Evolutionary conservation across 2,329 filamentous ascomycete species (phyloP).

Genomic region (Colletotrichum theobromicola): DNA sequence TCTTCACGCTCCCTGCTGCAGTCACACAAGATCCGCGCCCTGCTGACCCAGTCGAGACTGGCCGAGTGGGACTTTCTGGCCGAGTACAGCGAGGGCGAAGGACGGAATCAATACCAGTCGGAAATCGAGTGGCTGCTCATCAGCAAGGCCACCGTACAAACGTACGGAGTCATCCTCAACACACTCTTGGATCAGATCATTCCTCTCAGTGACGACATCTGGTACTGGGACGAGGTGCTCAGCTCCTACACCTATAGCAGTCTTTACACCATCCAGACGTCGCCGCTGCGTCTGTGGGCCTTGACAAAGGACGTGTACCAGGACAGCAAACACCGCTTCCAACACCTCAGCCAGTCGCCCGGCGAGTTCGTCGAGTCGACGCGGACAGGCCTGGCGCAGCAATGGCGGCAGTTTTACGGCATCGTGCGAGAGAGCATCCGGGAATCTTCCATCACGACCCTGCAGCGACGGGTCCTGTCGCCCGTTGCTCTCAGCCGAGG

Average conservation of each 20-base stretch:
- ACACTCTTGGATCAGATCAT: slow-evolving; percentile 83
- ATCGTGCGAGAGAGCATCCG: slow-evolving; percentile 78
- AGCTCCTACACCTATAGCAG: slow-evolving; percentile 79
- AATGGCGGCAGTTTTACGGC: slow-evolving; percentile 77
- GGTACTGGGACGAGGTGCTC: slow-evolving; percentile 94
- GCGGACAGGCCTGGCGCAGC: slow-evolving; percentile 46
- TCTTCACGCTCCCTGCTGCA: slow-evolving; percentile 68
- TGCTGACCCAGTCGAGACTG: slow-evolving; percentile 69
- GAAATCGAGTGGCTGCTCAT: slow-evolving; percentile 91
- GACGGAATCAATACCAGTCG: slow-evolving; percentile 49
- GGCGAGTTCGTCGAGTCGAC: slow-evolving; percentile 40
- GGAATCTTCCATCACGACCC: slow-evolving; percentile 73
- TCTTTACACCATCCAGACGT: slow-evolving; percentile 86
- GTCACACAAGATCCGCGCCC: slow-evolving; percentile 60
- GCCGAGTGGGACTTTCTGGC: slow-evolving; percentile 31
- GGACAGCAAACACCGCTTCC: slow-evolving; percentile 52
- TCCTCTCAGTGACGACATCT: slow-evolving; percentile 83
- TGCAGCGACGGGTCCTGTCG: slow-evolving; percentile 75
- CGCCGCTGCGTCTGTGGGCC: slow-evolving; percentile 75
- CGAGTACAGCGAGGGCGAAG: slow-evolving; percentile 28
- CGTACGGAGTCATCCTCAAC: slow-evolving; percentile 81
- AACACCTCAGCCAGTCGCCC: slow-evolving; percentile 27
- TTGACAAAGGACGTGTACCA: slow-evolving; percentile 74
- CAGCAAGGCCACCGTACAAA: slow-evolving; percentile 90
- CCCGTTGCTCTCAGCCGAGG: slow-evolving; percentile 78